Conservation (phyloP, 2,329 filamentous ascomycete species). For the Cladophialophora bantiana region DNA sequence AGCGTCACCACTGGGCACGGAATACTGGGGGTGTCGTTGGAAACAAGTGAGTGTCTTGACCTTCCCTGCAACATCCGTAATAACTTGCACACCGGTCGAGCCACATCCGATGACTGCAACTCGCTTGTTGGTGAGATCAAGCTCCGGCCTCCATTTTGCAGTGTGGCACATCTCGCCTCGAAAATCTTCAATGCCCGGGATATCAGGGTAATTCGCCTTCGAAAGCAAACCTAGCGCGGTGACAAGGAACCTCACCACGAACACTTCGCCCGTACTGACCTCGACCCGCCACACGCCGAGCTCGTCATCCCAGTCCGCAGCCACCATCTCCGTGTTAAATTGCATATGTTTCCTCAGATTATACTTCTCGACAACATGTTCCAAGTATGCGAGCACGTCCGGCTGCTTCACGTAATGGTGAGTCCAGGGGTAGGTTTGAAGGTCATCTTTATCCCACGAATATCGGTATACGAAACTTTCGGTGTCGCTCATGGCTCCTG, state of each 20-base stretch:
- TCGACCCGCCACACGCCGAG: conserved; percentile 53
- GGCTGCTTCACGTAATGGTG: conserved; percentile 36
- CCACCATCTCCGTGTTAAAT: conserved; percentile 54
- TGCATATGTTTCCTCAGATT: conserved; percentile 54
- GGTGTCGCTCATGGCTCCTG: conserved; percentile 47
- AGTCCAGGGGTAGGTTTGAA: conserved; percentile 34
- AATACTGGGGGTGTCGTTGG: conserved; percentile 45
- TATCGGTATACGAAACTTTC: conserved; percentile 44
- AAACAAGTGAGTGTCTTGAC: conserved; percentile 45
- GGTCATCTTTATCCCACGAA: conserved; percentile 47
- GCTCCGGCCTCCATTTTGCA: conserved; percentile 49
- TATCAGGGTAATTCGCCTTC: conserved; percentile 49
- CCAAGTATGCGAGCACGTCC: conserved; percentile 57
- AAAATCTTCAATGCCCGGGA: conserved; percentile 48
- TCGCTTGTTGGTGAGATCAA: conserved; percentile 41
- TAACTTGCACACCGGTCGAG: conserved; percentile 66
- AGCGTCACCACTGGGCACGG: conserved; percentile 26
- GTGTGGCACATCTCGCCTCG: conserved; percentile 51
- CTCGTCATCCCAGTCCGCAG: conserved; percentile 50
- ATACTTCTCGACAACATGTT: conserved; percentile 56
- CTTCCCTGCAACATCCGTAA: conserved; percentile 41
- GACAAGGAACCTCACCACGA: conserved; percentile 49
- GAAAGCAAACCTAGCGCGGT: conserved; percentile 50
- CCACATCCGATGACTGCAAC: conserved; percentile 70
- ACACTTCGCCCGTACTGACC: conserved; percentile 49